Conservation (phyloP, 148 eudicot species). For the Vaccinium vitisidaea region DNA sequence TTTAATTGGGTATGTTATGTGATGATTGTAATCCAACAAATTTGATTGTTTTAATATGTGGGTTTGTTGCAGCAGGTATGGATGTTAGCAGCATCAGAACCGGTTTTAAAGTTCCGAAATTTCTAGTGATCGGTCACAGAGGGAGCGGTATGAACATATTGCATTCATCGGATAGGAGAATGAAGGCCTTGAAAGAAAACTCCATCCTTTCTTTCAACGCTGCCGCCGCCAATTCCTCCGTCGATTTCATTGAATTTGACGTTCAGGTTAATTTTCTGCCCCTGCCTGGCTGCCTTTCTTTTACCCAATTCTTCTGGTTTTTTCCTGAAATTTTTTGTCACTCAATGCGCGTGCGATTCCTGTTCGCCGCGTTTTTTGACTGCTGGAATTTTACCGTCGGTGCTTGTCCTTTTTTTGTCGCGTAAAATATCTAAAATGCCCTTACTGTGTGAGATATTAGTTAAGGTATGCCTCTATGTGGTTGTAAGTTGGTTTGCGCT, state of each 20-base stretch:
- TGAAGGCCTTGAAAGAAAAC: conserved; percentile 44
- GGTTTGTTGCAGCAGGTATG: neutral
- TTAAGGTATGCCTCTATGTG: no score
- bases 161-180: conserved; percentile 35
- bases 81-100: neutral
- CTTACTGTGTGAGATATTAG: no score
- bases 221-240: conserved; percentile 30
- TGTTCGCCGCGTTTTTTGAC: neutral
- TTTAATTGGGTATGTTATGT: neutral
- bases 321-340: neutral
- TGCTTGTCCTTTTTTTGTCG: neutral
- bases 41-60: neutral
- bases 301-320: no score
- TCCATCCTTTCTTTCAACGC: conserved; percentile 38
- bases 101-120: conserved; percentile 19
- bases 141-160: conserved; percentile 54
- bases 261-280: conserved; percentile 38
- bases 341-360: neutral
- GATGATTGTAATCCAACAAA: neutral
- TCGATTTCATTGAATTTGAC: conserved; percentile 51
- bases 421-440: neutral
- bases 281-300: no score
- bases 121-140: conserved; percentile 49
- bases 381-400: neutral
- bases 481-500: no score